Percentiles rank a stretch among this genome's conserved stretches.
Conservation (phyloP, 257 asterid genomes). For the Capsicum chinense region DNA sequence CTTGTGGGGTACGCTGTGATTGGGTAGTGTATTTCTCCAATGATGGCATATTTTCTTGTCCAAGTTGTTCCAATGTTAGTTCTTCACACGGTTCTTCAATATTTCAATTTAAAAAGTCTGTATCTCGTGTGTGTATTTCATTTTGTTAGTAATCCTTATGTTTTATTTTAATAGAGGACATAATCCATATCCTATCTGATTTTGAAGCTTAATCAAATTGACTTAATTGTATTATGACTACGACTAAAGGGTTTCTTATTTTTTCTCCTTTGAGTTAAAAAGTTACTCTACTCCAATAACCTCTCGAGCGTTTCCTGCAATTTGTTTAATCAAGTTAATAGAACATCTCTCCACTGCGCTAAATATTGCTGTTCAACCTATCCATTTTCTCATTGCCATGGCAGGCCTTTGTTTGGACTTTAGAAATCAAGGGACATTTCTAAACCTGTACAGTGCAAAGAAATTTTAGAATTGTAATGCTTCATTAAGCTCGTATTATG, state of each 20-base stretch:
- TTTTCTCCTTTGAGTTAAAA: background rate
- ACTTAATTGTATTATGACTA: background rate
- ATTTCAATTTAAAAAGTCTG: background rate
- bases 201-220: background rate
- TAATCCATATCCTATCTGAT: background rate
- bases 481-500: background rate
- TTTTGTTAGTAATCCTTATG: background rate
- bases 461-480: background rate
- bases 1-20: background rate
- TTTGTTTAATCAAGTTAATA: constrained; percentile 6
- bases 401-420: constrained; percentile 1
- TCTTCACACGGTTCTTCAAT: background rate
- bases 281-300: background rate
- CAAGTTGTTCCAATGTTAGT: background rate
- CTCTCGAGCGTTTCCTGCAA: constrained; percentile 11
- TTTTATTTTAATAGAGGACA: background rate
- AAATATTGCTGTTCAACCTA: background rate
- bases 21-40: background rate
- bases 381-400: constrained; percentile 12
- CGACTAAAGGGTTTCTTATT: background rate
- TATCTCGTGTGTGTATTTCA: background rate
- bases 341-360: background rate
- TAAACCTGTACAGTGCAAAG: background rate
- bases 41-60: constrained; percentile 22
- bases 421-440: background rate